Evolutionary conservation across 2,329 filamentous ascomycete genomes (phyloP), one percentile per base, ranked within the genome.

Genomic region (Microthyrium microscopicum): DNA sequence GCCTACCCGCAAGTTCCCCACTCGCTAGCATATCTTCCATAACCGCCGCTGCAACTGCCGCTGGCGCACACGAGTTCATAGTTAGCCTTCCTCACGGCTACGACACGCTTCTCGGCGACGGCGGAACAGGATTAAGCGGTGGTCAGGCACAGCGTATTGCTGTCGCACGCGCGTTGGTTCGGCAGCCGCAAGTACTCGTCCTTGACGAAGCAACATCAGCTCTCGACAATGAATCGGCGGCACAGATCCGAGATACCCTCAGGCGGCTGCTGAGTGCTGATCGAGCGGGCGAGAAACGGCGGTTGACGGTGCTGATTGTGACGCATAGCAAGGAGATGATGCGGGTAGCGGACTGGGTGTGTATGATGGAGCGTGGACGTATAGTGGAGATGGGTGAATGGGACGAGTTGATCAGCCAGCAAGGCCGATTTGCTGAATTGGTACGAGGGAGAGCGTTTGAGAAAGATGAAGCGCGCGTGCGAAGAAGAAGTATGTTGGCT

Each of bases 291-390:
- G 20, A 36, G 24, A 6, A 40, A 3, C 32, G 32, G 37, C 24
- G 31, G 39, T 66, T 82, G 51, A 78, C 78, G 0, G 70, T 92
- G 0, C 62, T 94, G 12, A 66, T 91, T 17, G 76, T 92, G 25
- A 93, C 84, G 31, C 87, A 94, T 54, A 70, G 67, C 36, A 63
- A 61, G 40, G 77, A 87, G 47, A 91, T 93, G 82, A 94, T 95
- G 80, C 64, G 66, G 37, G 68, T 81, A 38, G 79, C 77, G 1
- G 74, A 83, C 48, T 63, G 69, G 28, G 60, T 94, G 5, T 61
- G 87, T 1, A 70, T 94, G 40, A 44, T 76, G 38, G 62, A 91
- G 19, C 68, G 79, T n/a, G 68, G 73, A 0, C 64, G 68, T 3
- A 60, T 68, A 2, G 69, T 81, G 5, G 77, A 87, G 48, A 55